These are phyloP conservation scores for Suhomyces atakaporum DNA, from an alignment of 1,139 yeast genomes.

Conservation along the genomic window DNA sequence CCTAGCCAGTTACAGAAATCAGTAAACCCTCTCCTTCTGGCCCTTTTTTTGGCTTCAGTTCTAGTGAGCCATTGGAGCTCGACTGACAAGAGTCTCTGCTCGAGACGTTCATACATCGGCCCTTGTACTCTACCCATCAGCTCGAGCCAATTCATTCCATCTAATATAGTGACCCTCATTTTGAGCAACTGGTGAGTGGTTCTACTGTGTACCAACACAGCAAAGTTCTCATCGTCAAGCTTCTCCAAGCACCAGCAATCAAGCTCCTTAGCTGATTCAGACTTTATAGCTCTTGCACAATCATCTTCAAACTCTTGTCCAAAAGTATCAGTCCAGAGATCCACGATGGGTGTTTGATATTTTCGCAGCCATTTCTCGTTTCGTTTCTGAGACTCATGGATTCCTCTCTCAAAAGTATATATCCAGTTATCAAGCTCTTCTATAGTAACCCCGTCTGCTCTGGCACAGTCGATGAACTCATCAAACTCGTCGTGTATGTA, in stretches of 20 bases:
- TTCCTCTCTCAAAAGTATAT: not conserved
- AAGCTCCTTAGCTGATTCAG: too few relatives aligned
- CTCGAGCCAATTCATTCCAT: not conserved
- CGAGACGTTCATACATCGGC: not conserved
- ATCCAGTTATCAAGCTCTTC: conserved; percentile 4
- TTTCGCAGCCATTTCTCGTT: too few relatives aligned
- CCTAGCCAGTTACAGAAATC: too few relatives aligned
- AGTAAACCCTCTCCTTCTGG: too few relatives aligned
- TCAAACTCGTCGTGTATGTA: not conserved
- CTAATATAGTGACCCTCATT: not conserved
- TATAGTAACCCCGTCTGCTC: not conserved
- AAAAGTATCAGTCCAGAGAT: too few relatives aligned
- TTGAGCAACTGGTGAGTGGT: not conserved
- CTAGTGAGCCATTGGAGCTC: too few relatives aligned
- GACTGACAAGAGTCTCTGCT: not conserved
- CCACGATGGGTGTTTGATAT: too few relatives aligned
- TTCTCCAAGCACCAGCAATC: too few relatives aligned
- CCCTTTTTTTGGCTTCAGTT: too few relatives aligned
- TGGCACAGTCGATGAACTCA: not conserved
- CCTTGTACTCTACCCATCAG: not conserved
- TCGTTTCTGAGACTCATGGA: too few relatives aligned
- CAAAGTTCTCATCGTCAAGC: not conserved
- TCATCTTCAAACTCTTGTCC: too few relatives aligned
- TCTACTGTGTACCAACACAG: not conserved
- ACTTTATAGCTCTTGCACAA: too few relatives aligned